Base-by-base conservation (phyloP, 176 grass and related monocot genomes). In the Raddia distichophylla region DNA sequence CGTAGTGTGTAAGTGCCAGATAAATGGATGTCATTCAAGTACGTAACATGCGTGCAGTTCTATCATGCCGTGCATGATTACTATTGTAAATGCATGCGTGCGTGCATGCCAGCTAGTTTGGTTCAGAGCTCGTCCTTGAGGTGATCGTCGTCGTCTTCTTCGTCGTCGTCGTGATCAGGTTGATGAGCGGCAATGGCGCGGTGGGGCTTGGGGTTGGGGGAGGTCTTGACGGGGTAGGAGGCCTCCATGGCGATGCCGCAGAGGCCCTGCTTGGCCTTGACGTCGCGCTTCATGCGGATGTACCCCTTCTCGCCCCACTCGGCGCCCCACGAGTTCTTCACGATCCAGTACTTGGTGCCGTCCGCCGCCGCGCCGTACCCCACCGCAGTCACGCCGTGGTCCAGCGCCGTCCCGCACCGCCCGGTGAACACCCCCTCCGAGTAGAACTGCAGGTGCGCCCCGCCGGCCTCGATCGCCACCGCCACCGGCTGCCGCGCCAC, bases 261-360 rank as follows among this genome's bases (percentile, higher is more conserved):
- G 3, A 82, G 60, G 2, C 91, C 91, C 79, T 91, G 71, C 44
- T 74, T 72, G 19, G 71, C 78, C 0, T 2, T 35, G 5, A 85
- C 75, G 7, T 83, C 85, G 49, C 91, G 78, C 62, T 86, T 69
- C 87, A 93, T 83, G 50, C 91, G 76, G 57, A 93, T 80, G 74
- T 90, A 93, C 2, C 88, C 91, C 15, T 82, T 76, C 79, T 90
- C 88, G 0, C 91, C 91, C 91, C 91, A 93, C 3, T 78, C 79
- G 0, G 52, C 18, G 0, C 88, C 91, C 88, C 88, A 93, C 14
- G 88, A 93, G 78, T 93, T 93, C 88, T 87, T 93, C 1, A 93
- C 78, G 18, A 93, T 52, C 88, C 91, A 90, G 74, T 93, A 93
- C 88, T 88, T 87, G 48, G 78, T 90, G 7, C 85, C 88, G 37